These are phyloP conservation scores for Linnemannia schmuckeri DNA, from an alignment of 192 early-diverging fungal genomes.

Conservation along the genomic window DNA sequence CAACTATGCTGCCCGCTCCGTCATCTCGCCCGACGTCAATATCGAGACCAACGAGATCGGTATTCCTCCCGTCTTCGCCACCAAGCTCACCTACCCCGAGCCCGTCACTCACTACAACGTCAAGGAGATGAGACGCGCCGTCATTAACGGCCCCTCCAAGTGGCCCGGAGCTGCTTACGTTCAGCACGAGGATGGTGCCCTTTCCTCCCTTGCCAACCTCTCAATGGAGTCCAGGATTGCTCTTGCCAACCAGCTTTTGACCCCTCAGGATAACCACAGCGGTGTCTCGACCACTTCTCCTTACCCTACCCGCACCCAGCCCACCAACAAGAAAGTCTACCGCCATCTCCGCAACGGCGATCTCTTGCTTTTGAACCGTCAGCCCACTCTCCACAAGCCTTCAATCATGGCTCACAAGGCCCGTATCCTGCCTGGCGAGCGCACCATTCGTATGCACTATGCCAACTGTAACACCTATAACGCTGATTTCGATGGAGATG, in stretches of 20 bases:
- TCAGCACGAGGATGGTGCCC: conserved; percentile 94
- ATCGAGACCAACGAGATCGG: conserved; percentile 99
- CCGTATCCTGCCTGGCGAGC: conserved; percentile 94
- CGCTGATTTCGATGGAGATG: conserved; percentile 99
- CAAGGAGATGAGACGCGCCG: conserved; percentile 88
- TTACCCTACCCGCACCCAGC: conserved; percentile 73
- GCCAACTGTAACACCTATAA: conserved; percentile 94
- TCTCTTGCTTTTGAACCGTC: conserved; percentile 97
- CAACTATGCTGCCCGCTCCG: conserved; percentile 97
- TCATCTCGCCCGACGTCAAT: conserved; percentile 98
- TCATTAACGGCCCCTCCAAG: conserved; percentile 93
- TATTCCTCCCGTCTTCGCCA: conserved; percentile 96
- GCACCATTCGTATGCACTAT: conserved; percentile 99
- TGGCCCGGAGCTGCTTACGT: conserved; percentile 98
- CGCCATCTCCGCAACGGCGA: conserved; percentile 98
- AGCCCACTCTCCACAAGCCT: conserved; percentile 99
- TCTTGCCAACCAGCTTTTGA: conserved; percentile 93
- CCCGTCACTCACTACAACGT: conserved; percentile 97
- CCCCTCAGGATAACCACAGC: conserved; percentile 72
- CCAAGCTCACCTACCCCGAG: conserved; percentile 96
- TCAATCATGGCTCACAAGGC: conserved; percentile 99
- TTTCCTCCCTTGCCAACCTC: conserved; percentile 84
- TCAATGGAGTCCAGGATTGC: conserved; percentile 92
- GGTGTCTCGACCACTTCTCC: conserved; percentile 56
- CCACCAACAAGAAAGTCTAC: conserved; percentile 95